A percentile compares a stretch with the other conserved stretches of the same genome.
These are phyloP conservation scores for Lentinula raphanica DNA, from an alignment of 768 basidiomycete species.

Conservation along the genomic window DNA sequence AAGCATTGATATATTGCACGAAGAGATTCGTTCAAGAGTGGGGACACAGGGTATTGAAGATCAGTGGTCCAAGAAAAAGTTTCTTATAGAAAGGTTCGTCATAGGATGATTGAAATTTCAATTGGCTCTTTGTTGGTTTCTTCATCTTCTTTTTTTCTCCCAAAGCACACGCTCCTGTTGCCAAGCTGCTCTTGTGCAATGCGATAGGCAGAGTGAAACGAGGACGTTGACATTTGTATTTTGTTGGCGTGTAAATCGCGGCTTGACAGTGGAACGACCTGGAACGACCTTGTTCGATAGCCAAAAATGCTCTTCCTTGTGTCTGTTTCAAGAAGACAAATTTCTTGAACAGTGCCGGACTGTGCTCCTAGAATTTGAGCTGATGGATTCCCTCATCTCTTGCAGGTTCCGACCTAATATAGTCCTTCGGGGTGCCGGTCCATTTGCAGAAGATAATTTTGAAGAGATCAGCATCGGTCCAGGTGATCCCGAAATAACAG, in stretches of 20 bases:
- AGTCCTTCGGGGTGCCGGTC: conserved; percentile 57
- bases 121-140: background rate
- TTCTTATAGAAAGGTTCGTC: conserved; percentile 56
- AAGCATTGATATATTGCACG: conserved; percentile 49
- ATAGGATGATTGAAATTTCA: background rate
- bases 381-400: conserved; percentile 6
- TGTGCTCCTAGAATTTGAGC: background rate
- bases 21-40: conserved; percentile 39
- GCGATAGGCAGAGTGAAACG: too few species aligned
- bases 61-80: conserved; percentile 44
- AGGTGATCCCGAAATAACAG: conserved; percentile 5
- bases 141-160: too few species aligned
- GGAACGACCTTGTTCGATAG: background rate
- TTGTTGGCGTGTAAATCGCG: too few species aligned
- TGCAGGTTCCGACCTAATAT: conserved; percentile 75
- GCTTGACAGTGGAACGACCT: too few species aligned
- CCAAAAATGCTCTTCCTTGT: background rate
- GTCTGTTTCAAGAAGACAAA: too few species aligned
- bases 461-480: conserved; percentile 53
- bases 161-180: too few species aligned
- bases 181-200: too few species aligned
- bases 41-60: conserved; percentile 45
- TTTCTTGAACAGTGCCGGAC: too few species aligned
- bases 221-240: too few species aligned
- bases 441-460: conserved; percentile 72